Conservation (phyloP, 495 filamentous ascomycete genomes). For the Collariella sp. region DNA sequence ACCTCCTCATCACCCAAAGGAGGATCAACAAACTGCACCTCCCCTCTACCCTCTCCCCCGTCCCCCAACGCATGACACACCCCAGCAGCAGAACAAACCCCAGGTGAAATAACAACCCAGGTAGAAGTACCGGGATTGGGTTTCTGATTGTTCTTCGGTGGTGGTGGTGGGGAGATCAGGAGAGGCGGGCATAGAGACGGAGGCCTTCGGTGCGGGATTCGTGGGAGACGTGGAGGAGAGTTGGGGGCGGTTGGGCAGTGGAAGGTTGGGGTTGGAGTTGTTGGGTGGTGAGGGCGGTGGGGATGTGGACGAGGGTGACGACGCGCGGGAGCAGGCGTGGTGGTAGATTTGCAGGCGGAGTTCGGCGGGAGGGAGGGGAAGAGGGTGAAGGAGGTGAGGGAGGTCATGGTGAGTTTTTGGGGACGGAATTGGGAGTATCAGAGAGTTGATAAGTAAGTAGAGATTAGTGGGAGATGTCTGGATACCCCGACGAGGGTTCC, state of each 20-base stretch:
- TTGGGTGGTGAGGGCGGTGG: constrained; percentile 15
- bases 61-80: not conserved
- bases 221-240: constrained; percentile 32
- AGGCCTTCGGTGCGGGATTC: constrained; percentile 41
- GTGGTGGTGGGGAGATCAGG: constrained; percentile 18
- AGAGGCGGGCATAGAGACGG: constrained; percentile 26
- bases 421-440: no score
- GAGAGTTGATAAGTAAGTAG: no score
- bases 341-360: constrained; percentile 45
- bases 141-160: not conserved
- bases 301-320: constrained; percentile 34
- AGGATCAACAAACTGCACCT: constrained; percentile 34
- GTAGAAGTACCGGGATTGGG: constrained; percentile 24
- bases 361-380: constrained; percentile 40
- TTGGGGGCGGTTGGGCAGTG: constrained; percentile 33
- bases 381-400: constrained; percentile 27
- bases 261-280: constrained; percentile 11
- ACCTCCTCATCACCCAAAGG: constrained; percentile 23
- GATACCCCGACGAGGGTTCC: not conserved
- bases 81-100: not conserved
- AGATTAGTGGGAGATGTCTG: not conserved
- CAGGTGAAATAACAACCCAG: constrained; percentile 14
- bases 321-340: constrained; percentile 32
- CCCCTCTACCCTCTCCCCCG: not conserved
- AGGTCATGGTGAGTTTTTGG: not conserved